Base-by-base conservation (phyloP, 345 rosid genomes). In the Salix viminalis region DNA sequence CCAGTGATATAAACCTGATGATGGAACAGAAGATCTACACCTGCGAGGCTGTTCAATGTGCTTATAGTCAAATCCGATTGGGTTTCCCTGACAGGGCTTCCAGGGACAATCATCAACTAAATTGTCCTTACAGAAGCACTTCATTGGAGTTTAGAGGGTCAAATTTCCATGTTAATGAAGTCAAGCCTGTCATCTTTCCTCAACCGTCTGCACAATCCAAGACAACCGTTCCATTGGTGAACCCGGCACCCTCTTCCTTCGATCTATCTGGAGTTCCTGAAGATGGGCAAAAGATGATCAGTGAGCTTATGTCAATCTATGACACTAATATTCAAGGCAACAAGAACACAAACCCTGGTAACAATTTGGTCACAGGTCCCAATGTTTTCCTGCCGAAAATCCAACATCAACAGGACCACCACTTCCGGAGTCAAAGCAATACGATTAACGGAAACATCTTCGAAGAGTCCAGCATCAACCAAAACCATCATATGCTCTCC, bases 221-320 rank as follows among this genome's bases (percentile, higher is more conserved):
- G 83, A 87, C 86, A 50, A 79, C 85, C 65, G 75, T 78, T 52
- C 73, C 79, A 19, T 7, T 76, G 1, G 68, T 83, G 34, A 86
- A 84, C 77, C 62, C 92, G 0, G 84, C 79, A 2, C 67, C 86
- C 12, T 80, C 88, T 16, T 71, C 89, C 21, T 83, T 93, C 7
- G 92, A 93, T 84, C 87, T 93, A 56, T 80, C 98, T 0, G 90
- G 96, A 62, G 93, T 96, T 76, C 97, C 99, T 39, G 98, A 92
- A 82, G 99, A 96, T 72, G 99, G 98, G 26, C 98, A 90, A 75
- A 93, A 90, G 83, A 88, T 84, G 89, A 96, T 96, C 78, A 86
- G 83, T 1, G 95, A 96, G 44, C 96, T 96, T 41, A 90, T 96
- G 95, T 87, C 98, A 6, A 72, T 89, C 75, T 96, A 93, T 19